Conservation (phyloP, 176 grass and related monocot species). For the Rhynchospora tenuis region DNA sequence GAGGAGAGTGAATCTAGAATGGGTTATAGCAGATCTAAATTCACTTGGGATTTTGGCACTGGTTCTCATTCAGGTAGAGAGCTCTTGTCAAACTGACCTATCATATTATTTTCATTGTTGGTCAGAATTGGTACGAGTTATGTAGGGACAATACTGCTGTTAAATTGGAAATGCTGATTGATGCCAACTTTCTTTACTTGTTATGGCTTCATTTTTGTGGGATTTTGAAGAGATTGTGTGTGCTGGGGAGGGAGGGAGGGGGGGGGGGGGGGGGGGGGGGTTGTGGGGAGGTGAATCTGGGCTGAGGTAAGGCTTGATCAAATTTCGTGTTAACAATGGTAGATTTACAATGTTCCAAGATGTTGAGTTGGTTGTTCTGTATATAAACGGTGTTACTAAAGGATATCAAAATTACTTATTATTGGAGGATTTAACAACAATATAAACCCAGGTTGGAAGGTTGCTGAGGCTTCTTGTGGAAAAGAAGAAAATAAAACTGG, state of each 20-base stretch:
- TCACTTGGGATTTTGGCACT: neutral
- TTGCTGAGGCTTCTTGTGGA: neutral
- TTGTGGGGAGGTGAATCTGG: no score
- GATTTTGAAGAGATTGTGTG: neutral
- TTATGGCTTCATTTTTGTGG: neutral
- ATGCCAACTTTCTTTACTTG: neutral
- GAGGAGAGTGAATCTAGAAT: constrained; percentile 12
- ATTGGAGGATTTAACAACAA: constrained; percentile 1
- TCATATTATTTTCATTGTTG: neutral
- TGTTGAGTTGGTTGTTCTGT: neutral
- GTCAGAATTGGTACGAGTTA: neutral
- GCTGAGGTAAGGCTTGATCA: neutral
- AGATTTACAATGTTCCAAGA: neutral
- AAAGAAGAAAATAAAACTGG: neutral
- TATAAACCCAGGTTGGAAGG: neutral
- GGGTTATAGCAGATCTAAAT: neutral
- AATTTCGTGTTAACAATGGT: neutral
- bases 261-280: no score
- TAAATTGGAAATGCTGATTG: neutral
- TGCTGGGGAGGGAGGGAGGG: no score
- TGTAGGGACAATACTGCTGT: neutral
- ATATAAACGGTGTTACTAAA: neutral
- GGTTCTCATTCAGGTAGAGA: neutral
- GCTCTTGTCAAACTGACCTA: neutral
- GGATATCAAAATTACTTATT: neutral